Evolutionary conservation across 768 basidiomycete genomes (phyloP).

Genomic region (Inosperma sp.): DNA sequence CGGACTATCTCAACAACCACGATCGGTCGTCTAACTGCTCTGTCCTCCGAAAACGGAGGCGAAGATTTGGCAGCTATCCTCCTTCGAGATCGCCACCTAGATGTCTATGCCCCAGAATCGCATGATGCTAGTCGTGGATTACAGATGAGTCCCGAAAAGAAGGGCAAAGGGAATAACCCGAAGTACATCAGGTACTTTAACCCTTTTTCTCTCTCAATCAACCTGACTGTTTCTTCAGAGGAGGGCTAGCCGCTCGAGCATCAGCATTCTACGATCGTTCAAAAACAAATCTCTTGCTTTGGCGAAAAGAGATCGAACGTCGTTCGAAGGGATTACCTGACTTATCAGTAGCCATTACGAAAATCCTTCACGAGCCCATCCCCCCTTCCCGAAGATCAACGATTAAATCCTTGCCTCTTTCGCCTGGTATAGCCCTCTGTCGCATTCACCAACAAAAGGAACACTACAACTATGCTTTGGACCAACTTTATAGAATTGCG

Average conservation of each 20-base stretch:
- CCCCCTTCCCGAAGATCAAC: constrained; percentile 23
- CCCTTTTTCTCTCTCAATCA: not conserved
- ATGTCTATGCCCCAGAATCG: constrained; percentile 16
- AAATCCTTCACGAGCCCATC: constrained; percentile 35
- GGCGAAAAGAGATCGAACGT: constrained; percentile 49
- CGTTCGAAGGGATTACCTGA: constrained; percentile 35
- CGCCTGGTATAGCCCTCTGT: constrained; percentile 41
- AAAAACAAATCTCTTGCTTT: constrained; percentile 45
- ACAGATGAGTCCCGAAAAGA: constrained; percentile 56
- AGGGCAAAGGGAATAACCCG: constrained; percentile 35
- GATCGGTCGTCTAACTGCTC: constrained; percentile 50
- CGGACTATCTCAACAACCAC: constrained; percentile 49
- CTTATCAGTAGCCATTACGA: constrained; percentile 41
- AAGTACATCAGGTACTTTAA: constrained; percentile 50
- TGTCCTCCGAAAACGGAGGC: constrained; percentile 32
- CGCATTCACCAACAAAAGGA: constrained; percentile 27
- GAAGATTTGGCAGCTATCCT: constrained; percentile 54
- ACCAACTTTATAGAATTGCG: constrained; percentile 29
- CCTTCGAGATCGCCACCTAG: constrained; percentile 38
- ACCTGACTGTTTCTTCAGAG: constrained; percentile 35
- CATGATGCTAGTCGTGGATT: too few relatives aligned
- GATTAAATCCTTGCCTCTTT: constrained; percentile 34
- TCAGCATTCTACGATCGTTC: constrained; percentile 39
- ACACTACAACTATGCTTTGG: constrained; percentile 20
- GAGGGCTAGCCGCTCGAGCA: constrained; percentile 51